phyloP scores from a whole-genome alignment of 352 stramenopile species.

The Saprolegnia diclina region DNA sequence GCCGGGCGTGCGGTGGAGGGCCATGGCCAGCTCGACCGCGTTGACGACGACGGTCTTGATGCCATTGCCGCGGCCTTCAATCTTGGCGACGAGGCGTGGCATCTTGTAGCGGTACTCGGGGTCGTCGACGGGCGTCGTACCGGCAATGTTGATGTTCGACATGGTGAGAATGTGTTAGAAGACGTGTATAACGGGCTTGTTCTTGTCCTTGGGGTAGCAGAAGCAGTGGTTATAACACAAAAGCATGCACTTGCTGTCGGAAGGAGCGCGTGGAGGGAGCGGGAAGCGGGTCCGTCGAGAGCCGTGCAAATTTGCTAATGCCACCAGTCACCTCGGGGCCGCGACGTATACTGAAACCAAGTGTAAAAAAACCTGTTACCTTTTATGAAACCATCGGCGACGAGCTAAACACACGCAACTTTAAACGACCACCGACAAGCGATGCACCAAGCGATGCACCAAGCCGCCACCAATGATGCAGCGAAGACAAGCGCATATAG shows the following conservation, averaged over 20 bases:
- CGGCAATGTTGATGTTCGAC: slow-evolving; percentile 89
- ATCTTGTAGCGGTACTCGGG: slow-evolving; percentile 99
- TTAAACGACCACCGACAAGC: too few relatives aligned
- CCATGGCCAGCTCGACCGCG: slow-evolving; percentile 90
- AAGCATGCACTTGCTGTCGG: slow-evolving; percentile 22
- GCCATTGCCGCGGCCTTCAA: slow-evolving; percentile 98
- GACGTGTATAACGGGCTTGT: slow-evolving; percentile 24
- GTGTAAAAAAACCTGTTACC: not conserved
- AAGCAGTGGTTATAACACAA: slow-evolving; percentile 16
- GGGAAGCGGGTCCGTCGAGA: not conserved
- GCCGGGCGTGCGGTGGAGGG: slow-evolving; percentile 90
- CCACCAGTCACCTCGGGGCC: not conserved
- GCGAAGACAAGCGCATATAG: too few relatives aligned
- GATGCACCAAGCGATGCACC: too few relatives aligned
- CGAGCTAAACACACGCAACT: not conserved
- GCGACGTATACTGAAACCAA: not conserved
- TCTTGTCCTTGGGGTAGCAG: slow-evolving; percentile 20
- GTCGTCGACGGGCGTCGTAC: slow-evolving; percentile 87
- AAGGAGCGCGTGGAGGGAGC: not conserved
- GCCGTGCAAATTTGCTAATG: slow-evolving; percentile 25
- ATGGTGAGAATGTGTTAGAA: slow-evolving; percentile 37
- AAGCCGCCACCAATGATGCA: too few relatives aligned
- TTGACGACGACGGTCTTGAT: slow-evolving; percentile 99
- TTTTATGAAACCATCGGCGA: not conserved
- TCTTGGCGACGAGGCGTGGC: slow-evolving; percentile 94